Base-by-base conservation (phyloP, 1,284 basidiomycete species). In the Clitocybe nebularis region DNA sequence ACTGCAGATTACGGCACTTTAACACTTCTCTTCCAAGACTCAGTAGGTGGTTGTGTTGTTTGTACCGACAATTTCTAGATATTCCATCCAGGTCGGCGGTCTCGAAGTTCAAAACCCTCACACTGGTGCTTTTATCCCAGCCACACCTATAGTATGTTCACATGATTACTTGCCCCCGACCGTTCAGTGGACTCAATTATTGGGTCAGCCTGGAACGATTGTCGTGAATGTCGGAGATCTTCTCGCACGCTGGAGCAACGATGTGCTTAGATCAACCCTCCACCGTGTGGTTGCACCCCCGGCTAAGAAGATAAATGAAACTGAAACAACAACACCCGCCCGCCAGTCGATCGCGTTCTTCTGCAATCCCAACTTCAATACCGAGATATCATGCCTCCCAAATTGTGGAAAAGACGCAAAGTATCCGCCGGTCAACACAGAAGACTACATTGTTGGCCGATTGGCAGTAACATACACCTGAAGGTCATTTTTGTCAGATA, bases 341-440 rank as follows among this genome's bases (percentile, higher is more conserved):
- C 75, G 89, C 20, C 86, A 90, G 58, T 89, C 84, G 8, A 85
- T 93, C 44, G 89, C 87, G 4, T 92, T 88, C 70, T 93, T 93
- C 66, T 89, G 84, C 67, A 92, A 89, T 54, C 89, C 89, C 5
- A 90, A 92, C 52, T 77, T 79, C 46, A 72, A 74, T 34, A 69
- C 84, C 10, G 66, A 74, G 44, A 84, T 93, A 46, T 68, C 79
- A 17, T 86, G 86, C 52, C 63, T 93, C 30, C 87, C 89, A 17
- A 84, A 76, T 45, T 89, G 86, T 53, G 75, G 79, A 11, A 62
- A 67, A 19, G 67, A 71, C 44, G 67, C 71, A 20, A 86, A 73
- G 62, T 89, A 89, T 57, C 64, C 72, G 9, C 63, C 82, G 1
- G 71, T 90, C 43, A 86, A 79, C 43, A 78, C 85, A 1, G 85